These are phyloP conservation scores for Porogramme epimiltina DNA, from an alignment of 1,284 basidiomycete species.

Conservation along the genomic window DNA sequence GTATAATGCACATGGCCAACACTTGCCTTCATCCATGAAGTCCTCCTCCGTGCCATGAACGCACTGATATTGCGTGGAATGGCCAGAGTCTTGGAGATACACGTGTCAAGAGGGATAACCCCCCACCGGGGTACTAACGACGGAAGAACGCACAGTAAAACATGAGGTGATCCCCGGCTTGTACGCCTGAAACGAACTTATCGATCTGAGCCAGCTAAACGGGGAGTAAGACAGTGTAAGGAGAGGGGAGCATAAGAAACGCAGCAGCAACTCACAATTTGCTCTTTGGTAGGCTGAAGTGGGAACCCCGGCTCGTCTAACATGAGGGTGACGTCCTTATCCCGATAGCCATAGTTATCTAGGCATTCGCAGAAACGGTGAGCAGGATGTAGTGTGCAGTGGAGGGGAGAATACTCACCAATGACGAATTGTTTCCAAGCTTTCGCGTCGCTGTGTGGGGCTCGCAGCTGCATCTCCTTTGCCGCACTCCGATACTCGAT, in stretches of 20 bases:
- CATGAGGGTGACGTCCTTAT: conserved; percentile 11
- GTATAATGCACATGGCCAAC: conserved; percentile 7
- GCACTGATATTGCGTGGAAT: conserved; percentile 14
- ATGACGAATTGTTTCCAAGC: conserved; percentile 9
- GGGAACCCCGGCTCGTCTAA: conserved; percentile 1
- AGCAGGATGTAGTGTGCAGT: neutral
- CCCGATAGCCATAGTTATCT: conserved; percentile 16
- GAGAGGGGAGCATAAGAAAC: neutral
- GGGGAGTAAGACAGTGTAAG: neutral
- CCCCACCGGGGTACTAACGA: neutral
- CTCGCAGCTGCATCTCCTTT: neutral
- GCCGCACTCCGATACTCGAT: conserved; percentile 5
- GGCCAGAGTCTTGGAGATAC: conserved; percentile 15
- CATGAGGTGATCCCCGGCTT: conserved; percentile 15
- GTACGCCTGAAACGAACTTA: conserved; percentile 5
- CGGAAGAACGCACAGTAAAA: conserved; percentile 22
- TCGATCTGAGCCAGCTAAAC: conserved; percentile 3
- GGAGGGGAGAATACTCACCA: neutral
- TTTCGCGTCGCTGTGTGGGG: conserved; percentile 5
- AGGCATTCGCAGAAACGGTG: neutral
- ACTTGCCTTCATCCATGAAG: conserved; percentile 37
- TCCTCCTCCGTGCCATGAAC: conserved; percentile 16
- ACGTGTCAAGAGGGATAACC: neutral
- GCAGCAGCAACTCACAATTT: conserved; percentile 16
- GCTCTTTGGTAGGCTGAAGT: conserved; percentile 11